Evolutionary conservation across 345 rosid species (phyloP).

Genomic region (Brassica incana): DNA sequence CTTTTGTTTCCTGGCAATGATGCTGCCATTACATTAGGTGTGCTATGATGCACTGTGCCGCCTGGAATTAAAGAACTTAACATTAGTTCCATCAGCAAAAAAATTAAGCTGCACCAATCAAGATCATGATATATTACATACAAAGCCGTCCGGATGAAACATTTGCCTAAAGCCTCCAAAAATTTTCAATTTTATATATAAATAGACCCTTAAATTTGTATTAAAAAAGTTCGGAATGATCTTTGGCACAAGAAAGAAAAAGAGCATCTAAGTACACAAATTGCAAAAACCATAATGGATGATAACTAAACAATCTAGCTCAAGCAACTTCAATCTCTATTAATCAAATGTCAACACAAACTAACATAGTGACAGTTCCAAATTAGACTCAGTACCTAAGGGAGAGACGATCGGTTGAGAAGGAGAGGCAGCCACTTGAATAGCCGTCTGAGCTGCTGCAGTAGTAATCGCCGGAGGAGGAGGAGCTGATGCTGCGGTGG

Average conservation of each 20-base stretch:
- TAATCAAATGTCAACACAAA: background rate
- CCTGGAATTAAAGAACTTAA: slow-evolving; percentile 38
- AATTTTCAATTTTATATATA: no score
- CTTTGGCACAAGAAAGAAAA: background rate
- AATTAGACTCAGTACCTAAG: slow-evolving; percentile 22
- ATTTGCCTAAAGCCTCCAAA: no score
- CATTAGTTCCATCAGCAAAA: background rate
- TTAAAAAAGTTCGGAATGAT: background rate
- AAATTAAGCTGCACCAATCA: background rate
- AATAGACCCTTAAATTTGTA: no score
- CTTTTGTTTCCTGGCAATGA: slow-evolving; percentile 42
- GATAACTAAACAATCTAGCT: background rate
- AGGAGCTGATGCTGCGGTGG: slow-evolving; percentile 31
- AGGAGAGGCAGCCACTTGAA: slow-evolving; percentile 5
- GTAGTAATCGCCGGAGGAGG: background rate
- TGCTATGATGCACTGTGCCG: slow-evolving; percentile 30
- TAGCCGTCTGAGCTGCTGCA: background rate
- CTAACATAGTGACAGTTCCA: background rate
- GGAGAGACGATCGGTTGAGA: slow-evolving; percentile 19
- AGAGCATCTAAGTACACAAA: background rate
- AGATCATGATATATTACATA: background rate
- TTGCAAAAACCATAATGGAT: background rate
- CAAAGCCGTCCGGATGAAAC: no score
- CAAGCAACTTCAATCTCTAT: background rate
- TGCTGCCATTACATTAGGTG: slow-evolving; percentile 43